Percentiles rank a stretch among this genome's conserved stretches.
Conservation (phyloP, 2,329 filamentous ascomycete genomes). For the Colletotrichum sojae region DNA sequence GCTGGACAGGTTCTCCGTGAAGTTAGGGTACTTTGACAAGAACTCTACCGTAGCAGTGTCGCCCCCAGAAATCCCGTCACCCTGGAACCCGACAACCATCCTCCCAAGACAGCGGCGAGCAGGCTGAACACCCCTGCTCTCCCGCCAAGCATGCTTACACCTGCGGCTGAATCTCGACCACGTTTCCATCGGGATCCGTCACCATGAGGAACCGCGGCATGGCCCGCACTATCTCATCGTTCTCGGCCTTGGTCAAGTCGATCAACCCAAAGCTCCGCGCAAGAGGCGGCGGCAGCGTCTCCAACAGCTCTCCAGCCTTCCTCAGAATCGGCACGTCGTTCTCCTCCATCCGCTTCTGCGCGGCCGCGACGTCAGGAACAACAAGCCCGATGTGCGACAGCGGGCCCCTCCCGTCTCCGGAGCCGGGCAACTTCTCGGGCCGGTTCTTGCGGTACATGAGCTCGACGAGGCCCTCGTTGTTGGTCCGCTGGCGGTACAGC, state of each 20-base stretch:
- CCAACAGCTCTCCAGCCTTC: conserved; percentile 41
- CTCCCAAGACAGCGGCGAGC: too few species aligned
- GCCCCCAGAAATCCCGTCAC: too few species aligned
- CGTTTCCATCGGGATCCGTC: conserved; percentile 46
- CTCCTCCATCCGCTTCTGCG: conserved; percentile 46
- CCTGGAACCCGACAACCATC: too few species aligned
- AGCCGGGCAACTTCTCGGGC: conserved; percentile 40
- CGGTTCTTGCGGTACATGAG: conserved; percentile 46
- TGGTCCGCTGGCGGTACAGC: conserved; percentile 52
- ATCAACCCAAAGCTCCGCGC: conserved; percentile 21
- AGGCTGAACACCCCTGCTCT: too few species aligned
- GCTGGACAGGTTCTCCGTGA: too few species aligned
- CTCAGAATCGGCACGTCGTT: conserved; percentile 46
- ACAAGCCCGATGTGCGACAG: conserved; percentile 54
- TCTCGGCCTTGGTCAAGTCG: conserved; percentile 35
- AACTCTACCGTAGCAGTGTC: too few species aligned
- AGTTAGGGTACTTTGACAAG: too few species aligned
- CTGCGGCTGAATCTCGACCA: conserved; percentile 46
- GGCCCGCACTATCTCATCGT: conserved; percentile 10
- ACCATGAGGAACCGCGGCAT: conserved; percentile 27
- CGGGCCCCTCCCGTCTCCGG: conserved; percentile 45
- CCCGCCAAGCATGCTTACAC: background rate
- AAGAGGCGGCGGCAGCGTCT: conserved; percentile 2
- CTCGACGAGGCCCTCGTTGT: conserved; percentile 50
- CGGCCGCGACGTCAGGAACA: conserved; percentile 49